These are phyloP conservation scores for Penicillium sp. DNA, from an alignment of 2,329 filamentous ascomycete species.

Conservation along the genomic window DNA sequence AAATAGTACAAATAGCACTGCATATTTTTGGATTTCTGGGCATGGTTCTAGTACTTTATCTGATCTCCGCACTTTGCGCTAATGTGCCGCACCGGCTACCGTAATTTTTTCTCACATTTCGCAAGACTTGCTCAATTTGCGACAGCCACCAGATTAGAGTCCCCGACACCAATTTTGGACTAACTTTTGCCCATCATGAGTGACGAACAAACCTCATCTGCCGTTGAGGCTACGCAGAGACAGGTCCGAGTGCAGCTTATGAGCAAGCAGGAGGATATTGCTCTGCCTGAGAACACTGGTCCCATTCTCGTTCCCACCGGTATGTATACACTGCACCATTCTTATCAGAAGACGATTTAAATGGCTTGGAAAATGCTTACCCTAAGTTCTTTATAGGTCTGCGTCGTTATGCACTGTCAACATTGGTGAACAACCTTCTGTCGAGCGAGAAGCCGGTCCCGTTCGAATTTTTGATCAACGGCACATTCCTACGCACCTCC, in stretches of 20 bases:
- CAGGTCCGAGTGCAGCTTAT: conserved; percentile 59
- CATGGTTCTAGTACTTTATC: conserved; percentile 3
- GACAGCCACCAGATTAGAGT: conserved; percentile 23
- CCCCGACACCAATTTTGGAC: conserved; percentile 13
- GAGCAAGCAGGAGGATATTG: conserved; percentile 54
- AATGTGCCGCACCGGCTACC: conserved; percentile 42
- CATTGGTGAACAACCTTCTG: conserved; percentile 63
- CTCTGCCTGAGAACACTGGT: conserved; percentile 55
- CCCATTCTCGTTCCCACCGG: conserved; percentile 60
- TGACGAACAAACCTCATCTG: conserved; percentile 20
- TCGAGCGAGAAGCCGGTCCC: conserved; percentile 54
- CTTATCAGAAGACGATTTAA: background rate
- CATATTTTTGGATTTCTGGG: background rate
- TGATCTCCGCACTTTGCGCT: conserved; percentile 39
- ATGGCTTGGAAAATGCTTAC: conserved; percentile 14
- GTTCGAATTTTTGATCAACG: conserved; percentile 93
- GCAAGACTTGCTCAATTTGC: conserved; percentile 30
- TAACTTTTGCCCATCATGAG: conserved; percentile 26
- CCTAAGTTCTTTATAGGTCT: conserved; percentile 42
- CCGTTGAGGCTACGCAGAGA: conserved; percentile 33
- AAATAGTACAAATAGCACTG: background rate
- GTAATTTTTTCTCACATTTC: conserved; percentile 41
- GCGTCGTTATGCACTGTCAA: conserved; percentile 61
- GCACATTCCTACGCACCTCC: conserved; percentile 83
- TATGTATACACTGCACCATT: conserved; percentile 31